Evolutionary conservation across 306 rosid genomes (phyloP).

Genomic region (Casuarina glauca): DNA sequence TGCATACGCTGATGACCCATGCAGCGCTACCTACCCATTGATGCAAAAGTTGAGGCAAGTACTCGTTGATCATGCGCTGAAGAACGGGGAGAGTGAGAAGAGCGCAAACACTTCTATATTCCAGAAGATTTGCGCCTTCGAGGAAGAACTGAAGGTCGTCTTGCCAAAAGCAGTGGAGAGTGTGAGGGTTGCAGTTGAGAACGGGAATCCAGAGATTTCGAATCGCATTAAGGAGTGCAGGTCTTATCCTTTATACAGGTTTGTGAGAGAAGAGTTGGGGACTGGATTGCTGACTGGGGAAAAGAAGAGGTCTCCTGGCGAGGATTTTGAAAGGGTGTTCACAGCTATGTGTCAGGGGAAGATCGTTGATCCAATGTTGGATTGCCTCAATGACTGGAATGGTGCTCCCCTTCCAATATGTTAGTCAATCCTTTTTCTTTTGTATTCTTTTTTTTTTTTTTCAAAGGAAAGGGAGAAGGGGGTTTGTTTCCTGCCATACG

Average conservation of each 20-base stretch:
- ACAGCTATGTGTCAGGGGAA: slow-evolving; percentile 76
- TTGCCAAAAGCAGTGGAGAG: slow-evolving; percentile 83
- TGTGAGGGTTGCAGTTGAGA: slow-evolving; percentile 54
- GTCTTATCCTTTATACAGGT: slow-evolving; percentile 81
- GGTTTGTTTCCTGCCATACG: no score
- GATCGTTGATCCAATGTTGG: slow-evolving; percentile 76
- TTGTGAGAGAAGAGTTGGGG: slow-evolving; percentile 72
- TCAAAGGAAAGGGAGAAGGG: no score
- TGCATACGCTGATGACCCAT: slow-evolving; percentile 75
- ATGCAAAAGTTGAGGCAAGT: slow-evolving; percentile 80
- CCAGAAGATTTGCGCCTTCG: slow-evolving; percentile 74
- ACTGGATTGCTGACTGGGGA: slow-evolving; percentile 65
- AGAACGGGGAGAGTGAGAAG: slow-evolving; percentile 58
- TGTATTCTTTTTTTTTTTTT: background rate
- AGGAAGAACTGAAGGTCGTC: slow-evolving; percentile 60
- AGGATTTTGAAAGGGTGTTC: slow-evolving; percentile 76
- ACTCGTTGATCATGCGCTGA: slow-evolving; percentile 73
- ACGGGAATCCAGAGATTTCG: slow-evolving; percentile 42
- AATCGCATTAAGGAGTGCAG: slow-evolving; percentile 75
- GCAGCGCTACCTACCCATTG: slow-evolving; percentile 74
- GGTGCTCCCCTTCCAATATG: slow-evolving; percentile 83
- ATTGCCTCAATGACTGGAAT: slow-evolving; percentile 74
- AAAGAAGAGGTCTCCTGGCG: slow-evolving; percentile 66
- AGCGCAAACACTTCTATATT: slow-evolving; percentile 67
- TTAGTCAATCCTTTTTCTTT: slow-evolving; percentile 22